These are phyloP conservation scores for Arthroderma sp. DNA, from an alignment of 2,329 filamentous ascomycete species.

Conservation along the genomic window DNA sequence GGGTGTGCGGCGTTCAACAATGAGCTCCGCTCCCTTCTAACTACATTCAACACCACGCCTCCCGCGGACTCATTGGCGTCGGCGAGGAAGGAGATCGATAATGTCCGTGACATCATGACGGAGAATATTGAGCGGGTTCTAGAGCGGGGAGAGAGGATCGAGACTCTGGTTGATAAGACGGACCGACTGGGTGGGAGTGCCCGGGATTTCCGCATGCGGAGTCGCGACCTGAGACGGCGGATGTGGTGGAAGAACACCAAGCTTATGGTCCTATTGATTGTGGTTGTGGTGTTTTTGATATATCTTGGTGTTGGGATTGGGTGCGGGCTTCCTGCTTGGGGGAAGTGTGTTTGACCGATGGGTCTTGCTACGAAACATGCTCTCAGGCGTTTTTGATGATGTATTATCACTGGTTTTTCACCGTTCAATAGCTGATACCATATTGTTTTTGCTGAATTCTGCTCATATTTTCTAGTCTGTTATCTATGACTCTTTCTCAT, in stretches of 20 bases:
- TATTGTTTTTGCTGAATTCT: constrained; percentile 1
- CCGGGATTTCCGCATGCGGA: constrained; percentile 78
- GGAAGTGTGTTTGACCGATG: constrained; percentile 26
- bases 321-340: constrained; percentile 51
- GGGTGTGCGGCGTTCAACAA: constrained; percentile 79
- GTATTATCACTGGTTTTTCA: constrained; percentile 1
- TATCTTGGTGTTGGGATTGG: constrained; percentile 61
- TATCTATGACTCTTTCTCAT: background rate
- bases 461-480: background rate
- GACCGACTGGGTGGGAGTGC: constrained; percentile 80
- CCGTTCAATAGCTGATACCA: background rate
- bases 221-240: constrained; percentile 68
- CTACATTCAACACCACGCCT: constrained; percentile 68
- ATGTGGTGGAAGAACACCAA: constrained; percentile 99
- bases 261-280: constrained; percentile 72
- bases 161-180: constrained; percentile 91
- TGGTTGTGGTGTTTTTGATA: constrained; percentile 52
- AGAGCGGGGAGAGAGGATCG: constrained; percentile 83
- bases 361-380: background rate
- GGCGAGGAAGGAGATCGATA: constrained; percentile 81
- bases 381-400: too few species aligned
- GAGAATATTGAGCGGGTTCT: constrained; percentile 84
- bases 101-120: constrained; percentile 85
- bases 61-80: constrained; percentile 70
- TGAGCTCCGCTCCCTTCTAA: constrained; percentile 62